A percentile compares a stretch with the other conserved stretches of the same genome.
These are phyloP conservation scores for Zymoseptoria crescenta DNA, from an alignment of 2,329 filamentous ascomycete species.

Conservation along the genomic window DNA sequence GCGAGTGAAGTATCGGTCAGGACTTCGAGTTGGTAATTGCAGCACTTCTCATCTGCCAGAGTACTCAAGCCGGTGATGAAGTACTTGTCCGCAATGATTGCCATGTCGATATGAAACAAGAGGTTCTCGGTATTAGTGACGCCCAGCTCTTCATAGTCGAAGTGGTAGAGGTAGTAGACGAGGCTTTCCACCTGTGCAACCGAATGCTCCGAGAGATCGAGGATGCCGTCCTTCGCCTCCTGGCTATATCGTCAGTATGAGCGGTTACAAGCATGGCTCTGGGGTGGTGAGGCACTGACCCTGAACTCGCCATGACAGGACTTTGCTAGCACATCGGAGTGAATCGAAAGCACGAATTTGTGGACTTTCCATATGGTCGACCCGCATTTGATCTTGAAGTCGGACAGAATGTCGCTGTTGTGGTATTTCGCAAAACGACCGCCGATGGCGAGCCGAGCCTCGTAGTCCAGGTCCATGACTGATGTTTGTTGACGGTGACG, in stretches of 20 bases:
- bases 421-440: too few relatives aligned
- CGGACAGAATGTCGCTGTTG: background rate
- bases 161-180: background rate
- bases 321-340: background rate
- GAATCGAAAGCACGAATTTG: background rate
- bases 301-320: background rate
- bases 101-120: constrained; percentile 6
- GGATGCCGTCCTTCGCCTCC: background rate
- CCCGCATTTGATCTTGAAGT: background rate
- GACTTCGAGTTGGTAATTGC: too few relatives aligned
- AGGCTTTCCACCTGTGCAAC: background rate
- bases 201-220: background rate
- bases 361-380: background rate
- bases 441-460: too few relatives aligned
- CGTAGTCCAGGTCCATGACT: too few relatives aligned
- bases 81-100: constrained; percentile 12
- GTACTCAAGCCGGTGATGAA: constrained; percentile 1
- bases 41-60: too few relatives aligned
- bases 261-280: too few relatives aligned
- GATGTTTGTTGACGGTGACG: too few relatives aligned
- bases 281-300: too few relatives aligned
- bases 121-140: too few relatives aligned
- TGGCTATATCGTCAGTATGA: too few relatives aligned
- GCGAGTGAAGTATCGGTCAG: too few relatives aligned
- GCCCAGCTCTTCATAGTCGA: background rate